phyloP scores from a whole-genome alignment of 2,329 filamentous ascomycete species.

The Thelonectria olida region DNA sequence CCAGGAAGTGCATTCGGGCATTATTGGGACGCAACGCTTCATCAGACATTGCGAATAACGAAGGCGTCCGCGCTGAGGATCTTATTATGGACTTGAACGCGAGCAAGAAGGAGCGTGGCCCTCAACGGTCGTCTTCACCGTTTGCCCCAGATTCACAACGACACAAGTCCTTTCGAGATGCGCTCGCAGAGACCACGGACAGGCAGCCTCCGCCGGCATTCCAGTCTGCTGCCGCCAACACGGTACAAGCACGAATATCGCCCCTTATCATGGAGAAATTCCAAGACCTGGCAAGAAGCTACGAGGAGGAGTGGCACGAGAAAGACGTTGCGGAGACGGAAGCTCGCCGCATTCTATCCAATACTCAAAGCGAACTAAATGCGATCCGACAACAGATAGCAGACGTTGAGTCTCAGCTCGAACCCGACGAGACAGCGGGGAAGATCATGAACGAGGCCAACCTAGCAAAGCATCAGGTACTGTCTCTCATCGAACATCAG shows the following conservation, averaged over 20 bases:
- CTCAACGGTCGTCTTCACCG: conserved; percentile 79
- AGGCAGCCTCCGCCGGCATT: conserved; percentile 55
- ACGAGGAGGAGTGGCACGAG: conserved; percentile 79
- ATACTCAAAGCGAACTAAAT: conserved; percentile 74
- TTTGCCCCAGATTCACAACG: conserved; percentile 71
- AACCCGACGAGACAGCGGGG: conserved; percentile 62
- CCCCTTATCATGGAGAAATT: conserved; percentile 77
- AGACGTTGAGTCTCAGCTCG: conserved; percentile 64
- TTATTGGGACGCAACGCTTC: conserved; percentile 82
- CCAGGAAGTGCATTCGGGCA: conserved; percentile 88
- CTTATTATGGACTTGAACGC: conserved; percentile 81
- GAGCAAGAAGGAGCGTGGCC: conserved; percentile 71
- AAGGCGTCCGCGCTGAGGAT: conserved; percentile 85
- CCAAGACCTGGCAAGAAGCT: conserved; percentile 73
- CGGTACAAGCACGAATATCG: conserved; percentile 74
- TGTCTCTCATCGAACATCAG: conserved; percentile 61
- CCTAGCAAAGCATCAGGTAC: conserved; percentile 56
- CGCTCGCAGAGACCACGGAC: conserved; percentile 52
- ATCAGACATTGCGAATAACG: conserved; percentile 82
- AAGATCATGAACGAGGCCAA: conserved; percentile 63
- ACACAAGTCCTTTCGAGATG: conserved; percentile 63
- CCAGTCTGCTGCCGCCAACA: conserved; percentile 72
- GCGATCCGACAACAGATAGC: conserved; percentile 67
- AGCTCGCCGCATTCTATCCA: conserved; percentile 70
- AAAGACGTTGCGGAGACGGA: conserved; percentile 76